Evolutionary conservation across 2,329 filamentous ascomycete species (phyloP), one percentile per base, ranked within the genome.

Genomic region (Trichophyton mentagrophytes): DNA sequence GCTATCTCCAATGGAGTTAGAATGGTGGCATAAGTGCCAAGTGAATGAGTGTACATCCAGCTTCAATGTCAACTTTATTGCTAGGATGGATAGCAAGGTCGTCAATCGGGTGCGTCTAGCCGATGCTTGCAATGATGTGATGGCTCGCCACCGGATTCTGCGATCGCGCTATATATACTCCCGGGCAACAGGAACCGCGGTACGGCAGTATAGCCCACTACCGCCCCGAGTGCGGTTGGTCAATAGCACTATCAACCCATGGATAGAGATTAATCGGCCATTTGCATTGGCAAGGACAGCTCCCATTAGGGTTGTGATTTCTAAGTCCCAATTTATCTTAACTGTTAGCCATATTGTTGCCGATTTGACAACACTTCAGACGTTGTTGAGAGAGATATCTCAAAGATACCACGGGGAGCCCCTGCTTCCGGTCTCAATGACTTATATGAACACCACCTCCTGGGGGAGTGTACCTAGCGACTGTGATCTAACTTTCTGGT

Each of bases 331-430:
- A 1, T 56, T 74, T 2, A 38, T 71, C 3, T 62, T 69, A 17
- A 60, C 67, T 1, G 58, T 66, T 49, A 69, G 66, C 33, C 72
- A 74, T 59, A 72, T 74, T 55, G 66, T 74, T 8, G 67, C 66
- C 58, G 72, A 74, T 61, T 64, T 68, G 3, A 72, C 70, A 3
- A 64, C 72, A 2, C 61, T 74, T 0, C 40, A 63, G 6, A 60
- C 67, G 11, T 51, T 74, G 1, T 62, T 73, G 6, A 46, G 61
- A 6, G 70, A 73, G 49, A 66, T 69, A 7, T 57, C 60, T 1
- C 44, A 51, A 3, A 7, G 64, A 3, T 72, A 71, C 58, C 60
- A 62, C 27, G 64, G 61, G 20, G 27, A 38, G 5, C 6, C 15
- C 13, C 42, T 60, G 40, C 7, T 40, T 11, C 58, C 63, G 4